Conservation (phyloP, 1,284 basidiomycete species). For the Sporisorium scitamineum region DNA sequence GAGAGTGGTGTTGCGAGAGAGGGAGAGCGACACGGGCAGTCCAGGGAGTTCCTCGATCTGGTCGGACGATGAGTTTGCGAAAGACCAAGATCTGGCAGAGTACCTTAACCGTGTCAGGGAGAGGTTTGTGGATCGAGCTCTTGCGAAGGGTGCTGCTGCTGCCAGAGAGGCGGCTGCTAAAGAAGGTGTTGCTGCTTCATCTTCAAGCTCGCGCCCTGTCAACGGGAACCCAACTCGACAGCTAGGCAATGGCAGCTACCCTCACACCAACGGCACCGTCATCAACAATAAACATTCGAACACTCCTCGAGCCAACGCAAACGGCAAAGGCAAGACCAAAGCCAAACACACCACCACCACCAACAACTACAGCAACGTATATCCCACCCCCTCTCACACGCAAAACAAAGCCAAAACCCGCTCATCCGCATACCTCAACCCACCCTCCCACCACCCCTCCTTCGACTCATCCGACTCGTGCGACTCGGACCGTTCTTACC, state of each 20-base stretch:
- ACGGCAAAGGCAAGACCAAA: constrained; percentile 1
- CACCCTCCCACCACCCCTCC: constrained; percentile 7
- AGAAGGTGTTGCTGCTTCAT: not conserved
- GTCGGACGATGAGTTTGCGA: constrained; percentile 18
- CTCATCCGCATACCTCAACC: constrained; percentile 12
- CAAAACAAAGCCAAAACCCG: constrained; percentile 13
- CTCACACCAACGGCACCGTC: not conserved
- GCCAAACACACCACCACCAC: not conserved
- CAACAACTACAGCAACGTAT: not conserved
- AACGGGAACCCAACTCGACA: not conserved
- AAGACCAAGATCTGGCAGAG: constrained; percentile 6
- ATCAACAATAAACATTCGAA: not conserved
- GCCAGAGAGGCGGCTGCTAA: not conserved
- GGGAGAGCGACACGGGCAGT: not conserved
- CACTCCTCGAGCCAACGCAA: not conserved
- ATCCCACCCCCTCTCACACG: not conserved
- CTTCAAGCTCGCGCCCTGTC: not conserved
- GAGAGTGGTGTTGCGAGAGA: constrained; percentile 16
- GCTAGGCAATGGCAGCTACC: not conserved
- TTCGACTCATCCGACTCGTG: constrained; percentile 13
- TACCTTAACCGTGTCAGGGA: not conserved
- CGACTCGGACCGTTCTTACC: constrained; percentile 11
- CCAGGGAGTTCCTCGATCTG: not conserved
- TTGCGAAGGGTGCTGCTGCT: not conserved
- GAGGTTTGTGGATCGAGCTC: not conserved